phyloP scores from a whole-genome alignment of 495 filamentous ascomycete species.

The Penicillium robsamsonii region DNA sequence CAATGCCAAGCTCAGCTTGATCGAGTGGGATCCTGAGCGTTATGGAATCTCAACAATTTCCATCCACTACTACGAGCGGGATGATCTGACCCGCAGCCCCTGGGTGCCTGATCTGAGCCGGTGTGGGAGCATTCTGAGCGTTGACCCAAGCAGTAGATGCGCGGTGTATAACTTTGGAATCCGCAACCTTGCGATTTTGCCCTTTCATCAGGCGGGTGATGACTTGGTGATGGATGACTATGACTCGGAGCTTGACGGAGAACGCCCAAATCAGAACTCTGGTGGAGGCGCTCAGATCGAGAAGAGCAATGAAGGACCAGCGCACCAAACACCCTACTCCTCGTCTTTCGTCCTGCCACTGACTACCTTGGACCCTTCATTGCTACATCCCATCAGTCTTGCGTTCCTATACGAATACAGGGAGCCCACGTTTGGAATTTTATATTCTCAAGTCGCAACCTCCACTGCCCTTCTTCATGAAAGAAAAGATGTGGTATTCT shows the following conservation, averaged over 20 bases:
- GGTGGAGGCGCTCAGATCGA: conserved; percentile 15
- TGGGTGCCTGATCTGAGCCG: conserved; percentile 69
- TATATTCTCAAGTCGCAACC: conserved; percentile 71
- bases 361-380: conserved; percentile 78
- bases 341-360: conserved; percentile 89
- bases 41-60: conserved; percentile 79
- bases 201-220: conserved; percentile 80
- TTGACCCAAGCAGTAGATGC: conserved; percentile 89
- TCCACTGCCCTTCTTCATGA: conserved; percentile 70
- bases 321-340: conserved; percentile 72
- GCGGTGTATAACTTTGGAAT: conserved; percentile 88
- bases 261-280: conserved; percentile 25
- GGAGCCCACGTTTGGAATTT: conserved; percentile 93
- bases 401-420: conserved; percentile 95
- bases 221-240: conserved; percentile 90
- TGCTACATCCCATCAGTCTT: conserved; percentile 85
- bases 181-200: conserved; percentile 87
- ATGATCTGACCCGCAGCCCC: conserved; percentile 73
- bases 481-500: conserved; percentile 79
- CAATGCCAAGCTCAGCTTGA: conserved; percentile 87
- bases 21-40: conserved; percentile 88
- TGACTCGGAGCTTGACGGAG: conserved; percentile 72
- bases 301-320: conserved; percentile 51
- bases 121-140: conserved; percentile 74
- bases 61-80: conserved; percentile 96